Evolutionary conservation across 257 asterid species (phyloP), one percentile per base, ranked within the genome.

Genomic region (Paraleonurus japonicus): DNA sequence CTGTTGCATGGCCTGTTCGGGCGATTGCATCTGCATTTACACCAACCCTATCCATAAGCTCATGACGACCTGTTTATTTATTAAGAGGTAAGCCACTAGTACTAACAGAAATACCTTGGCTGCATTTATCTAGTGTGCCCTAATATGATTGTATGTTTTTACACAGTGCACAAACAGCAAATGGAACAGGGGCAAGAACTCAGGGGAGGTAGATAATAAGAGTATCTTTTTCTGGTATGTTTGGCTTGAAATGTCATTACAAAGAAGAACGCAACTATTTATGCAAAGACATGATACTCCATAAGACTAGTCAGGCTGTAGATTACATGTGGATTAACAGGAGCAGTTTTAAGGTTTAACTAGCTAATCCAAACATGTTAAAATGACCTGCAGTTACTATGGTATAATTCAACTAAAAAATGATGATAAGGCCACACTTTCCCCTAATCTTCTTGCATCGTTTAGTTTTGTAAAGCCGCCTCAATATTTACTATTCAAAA

Each of bases 1-100:
- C 98, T 54, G 91, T 74, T 58, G 98, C 89, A 45, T 84, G 80
- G 45, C 98, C 97, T n/a, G 30, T 54, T 48, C 90, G 88, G 4
- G 97, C 96, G 77, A 94, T 78, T 71, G 74, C 90, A 81, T 94
- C 96, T 30, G 96, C 95, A 78, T 39, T 81, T 59, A 90, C 5
- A 53, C 96, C 96, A 15, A 89, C 70, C 67, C 79, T 83, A 50
- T 85, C 91, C 73, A 90, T 67, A 71, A 94, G 90, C 80, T 94
- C 98, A 66, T 94, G 97, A 50, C 97, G 96, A 61, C 88, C 99
- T 94, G 90, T 81, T 75, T 70, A 75, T 69, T n/a, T 20, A 23
- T 54, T 37, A 58, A 68, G 24, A 62, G 28, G 57, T n/a, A 26
- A 72, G 59, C 10, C 10, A 39, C 5, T 12, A 24, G 13, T 43